Evolutionary conservation across 2,329 filamentous ascomycete species (phyloP).

Genomic region (Ophiognomonia clavigignenti-juglandacearum): DNA sequence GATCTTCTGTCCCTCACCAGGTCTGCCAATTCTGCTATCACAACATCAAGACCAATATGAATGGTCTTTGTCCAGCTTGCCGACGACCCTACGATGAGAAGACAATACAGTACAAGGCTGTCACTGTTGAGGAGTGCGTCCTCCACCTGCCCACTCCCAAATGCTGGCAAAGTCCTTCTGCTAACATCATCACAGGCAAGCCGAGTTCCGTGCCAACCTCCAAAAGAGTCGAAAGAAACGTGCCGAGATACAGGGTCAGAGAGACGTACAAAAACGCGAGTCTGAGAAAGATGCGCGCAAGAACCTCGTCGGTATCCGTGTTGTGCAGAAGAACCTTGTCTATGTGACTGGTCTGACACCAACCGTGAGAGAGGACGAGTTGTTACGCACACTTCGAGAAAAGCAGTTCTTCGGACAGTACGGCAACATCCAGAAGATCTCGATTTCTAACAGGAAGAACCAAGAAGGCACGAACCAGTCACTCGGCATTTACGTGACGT

Average conservation of each 20-base stretch:
- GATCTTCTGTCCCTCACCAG: slow-evolving; percentile 38
- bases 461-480: slow-evolving; percentile 73
- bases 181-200: slow-evolving; percentile 48
- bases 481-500: slow-evolving; percentile 97
- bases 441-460: slow-evolving; percentile 91
- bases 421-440: slow-evolving; percentile 97
- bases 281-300: slow-evolving; percentile 94
- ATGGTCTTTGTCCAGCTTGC: slow-evolving; percentile 95
- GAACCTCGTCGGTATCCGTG: slow-evolving; percentile 88
- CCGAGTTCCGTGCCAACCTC: slow-evolving; percentile 70
- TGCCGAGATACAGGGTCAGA: slow-evolving; percentile 76
- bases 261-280: slow-evolving; percentile 93
- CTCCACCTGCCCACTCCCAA: background rate
- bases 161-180: slow-evolving; percentile 8
- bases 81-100: slow-evolving; percentile 93
- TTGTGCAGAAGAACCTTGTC: slow-evolving; percentile 97
- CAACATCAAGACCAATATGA: slow-evolving; percentile 98
- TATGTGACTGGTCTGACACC: slow-evolving; percentile 95
- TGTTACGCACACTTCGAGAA: slow-evolving; percentile 84
- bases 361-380: slow-evolving; percentile 84
- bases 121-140: slow-evolving; percentile 88
- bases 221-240: slow-evolving; percentile 92
- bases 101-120: slow-evolving; percentile 94
- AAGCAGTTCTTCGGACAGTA: slow-evolving; percentile 97
- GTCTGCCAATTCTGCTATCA: slow-evolving; percentile 99